phyloP scores from a whole-genome alignment of 2,329 filamentous ascomycete genomes.

The Leptographium radiaticola region DNA sequence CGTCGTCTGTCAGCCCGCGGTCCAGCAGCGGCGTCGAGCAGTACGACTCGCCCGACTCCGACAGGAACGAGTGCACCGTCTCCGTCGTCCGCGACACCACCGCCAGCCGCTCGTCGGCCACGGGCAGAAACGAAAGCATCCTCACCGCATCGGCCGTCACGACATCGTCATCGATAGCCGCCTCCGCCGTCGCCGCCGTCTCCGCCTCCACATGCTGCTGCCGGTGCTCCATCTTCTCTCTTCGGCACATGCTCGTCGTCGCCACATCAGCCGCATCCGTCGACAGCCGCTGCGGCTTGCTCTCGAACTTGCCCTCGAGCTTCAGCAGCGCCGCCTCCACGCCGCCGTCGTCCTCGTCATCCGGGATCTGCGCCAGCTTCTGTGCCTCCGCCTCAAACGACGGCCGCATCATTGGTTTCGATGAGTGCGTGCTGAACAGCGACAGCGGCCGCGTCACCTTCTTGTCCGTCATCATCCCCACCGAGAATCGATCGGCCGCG shows the following conservation, averaged over 20 bases:
- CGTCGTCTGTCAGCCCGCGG: constrained; percentile 44
- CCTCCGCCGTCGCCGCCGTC: constrained; percentile 2
- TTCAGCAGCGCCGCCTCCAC: constrained; percentile 89
- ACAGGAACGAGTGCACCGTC: constrained; percentile 34
- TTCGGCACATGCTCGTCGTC: constrained; percentile 14
- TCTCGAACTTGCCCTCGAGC: constrained; percentile 74
- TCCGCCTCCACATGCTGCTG: constrained; percentile 29
- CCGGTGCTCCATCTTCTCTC: constrained; percentile 32
- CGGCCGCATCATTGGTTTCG: constrained; percentile 48
- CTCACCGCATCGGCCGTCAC: no score
- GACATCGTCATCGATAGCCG: not conserved
- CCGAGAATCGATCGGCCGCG: constrained; percentile 35
- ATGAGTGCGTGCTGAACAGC: constrained; percentile 48
- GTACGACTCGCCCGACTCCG: constrained; percentile 60
- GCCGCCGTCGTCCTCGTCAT: constrained; percentile 74
- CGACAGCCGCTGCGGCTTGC: constrained; percentile 18
- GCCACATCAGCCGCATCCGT: not conserved
- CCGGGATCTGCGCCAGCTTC: constrained; percentile 75
- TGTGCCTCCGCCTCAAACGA: constrained; percentile 86
- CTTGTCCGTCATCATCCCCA: constrained; percentile 43
- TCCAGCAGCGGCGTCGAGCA: constrained; percentile 67
- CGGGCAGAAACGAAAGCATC: not conserved
- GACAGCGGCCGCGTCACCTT: constrained; percentile 34
- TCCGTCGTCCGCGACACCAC: constrained; percentile 16
- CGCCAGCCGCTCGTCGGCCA: not conserved